Base-by-base conservation (phyloP, 148 eudicot species). In the Chenopodium album region DNA sequence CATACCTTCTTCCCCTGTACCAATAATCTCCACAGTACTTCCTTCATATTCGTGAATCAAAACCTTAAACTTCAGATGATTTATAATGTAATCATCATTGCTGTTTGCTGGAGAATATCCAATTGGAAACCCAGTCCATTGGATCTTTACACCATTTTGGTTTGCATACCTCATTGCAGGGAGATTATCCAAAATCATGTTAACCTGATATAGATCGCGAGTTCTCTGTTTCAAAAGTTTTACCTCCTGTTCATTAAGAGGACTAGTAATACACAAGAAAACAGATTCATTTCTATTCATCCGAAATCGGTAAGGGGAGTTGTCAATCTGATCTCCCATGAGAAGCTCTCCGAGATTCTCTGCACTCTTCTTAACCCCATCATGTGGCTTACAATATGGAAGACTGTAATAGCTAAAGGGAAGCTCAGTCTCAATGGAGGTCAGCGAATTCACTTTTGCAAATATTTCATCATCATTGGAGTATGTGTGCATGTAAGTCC, bases 301-400 rank as follows among this genome's bases (percentile, higher is more conserved):
- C 12, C 83, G 85, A 75, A 91, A 91, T 44, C 92, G 89, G 54
- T 92, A 92, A 9, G 97, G 92, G 7, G 94, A 91, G 76, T 88
- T 92, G 78, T 88, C 90, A 71, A 92, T 90, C 83, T 88, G 90
- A 76, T 92, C 97, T 32, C 97, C 97, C 94, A 92, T 90, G 48
- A 92, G 92, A 67, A 91, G 88, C 80, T 91, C 94, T n/a, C 97
- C 97, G 16, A 92, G 92, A 91, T 92, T 92, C 82, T 90, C 94
- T 11, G 94, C 92, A 83, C 97, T 91, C 78, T 90, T 88, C 82
- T 90, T 92, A 41, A 90, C 79, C 41, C 91, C 97, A 13, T 78
- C 85, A 44, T 2, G 54, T 34, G 97, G 97, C 59, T 79, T 74
- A 85, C 97, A 92, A 73, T 88, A 92, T 7, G 94, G 97, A 28